phyloP scores from a whole-genome alignment of 1,139 yeast genomes.

The Taphrina pruni region DNA sequence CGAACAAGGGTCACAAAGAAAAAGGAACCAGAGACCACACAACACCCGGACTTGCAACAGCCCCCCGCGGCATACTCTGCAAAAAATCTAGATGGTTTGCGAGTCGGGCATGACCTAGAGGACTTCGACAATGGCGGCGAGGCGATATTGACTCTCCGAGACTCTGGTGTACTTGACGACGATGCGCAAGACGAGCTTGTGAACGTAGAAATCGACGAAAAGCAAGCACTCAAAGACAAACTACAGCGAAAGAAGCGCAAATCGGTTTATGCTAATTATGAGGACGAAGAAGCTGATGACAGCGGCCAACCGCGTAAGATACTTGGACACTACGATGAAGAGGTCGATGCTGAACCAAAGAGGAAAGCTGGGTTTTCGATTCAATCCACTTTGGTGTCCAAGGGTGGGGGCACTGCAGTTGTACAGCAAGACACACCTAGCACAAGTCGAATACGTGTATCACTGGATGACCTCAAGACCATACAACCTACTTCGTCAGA shows the following conservation, averaged over 20 bases:
- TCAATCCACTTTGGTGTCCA: conserved; percentile 44
- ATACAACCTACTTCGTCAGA: conserved; percentile 37
- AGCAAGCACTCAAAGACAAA: conserved; percentile 51
- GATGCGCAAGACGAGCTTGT: conserved; percentile 59
- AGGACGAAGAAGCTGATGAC: conserved; percentile 47
- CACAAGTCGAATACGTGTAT: conserved; percentile 19
- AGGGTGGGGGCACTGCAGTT: conserved; percentile 10
- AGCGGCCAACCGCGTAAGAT: conserved; percentile 47
- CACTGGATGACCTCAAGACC: background rate
- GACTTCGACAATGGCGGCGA: conserved; percentile 58
- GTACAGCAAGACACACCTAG: conserved; percentile 33
- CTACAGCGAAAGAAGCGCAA: conserved; percentile 49
- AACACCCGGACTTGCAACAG: conserved; percentile 9
- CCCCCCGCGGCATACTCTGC: conserved; percentile 45
- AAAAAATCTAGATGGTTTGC: conserved; percentile 54
- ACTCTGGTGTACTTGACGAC: conserved; percentile 60
- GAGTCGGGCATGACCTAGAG: conserved; percentile 57
- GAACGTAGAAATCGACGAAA: conserved; percentile 56
- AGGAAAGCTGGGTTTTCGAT: conserved; percentile 48
- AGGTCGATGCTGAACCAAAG: conserved; percentile 44
- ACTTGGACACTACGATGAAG: conserved; percentile 49
- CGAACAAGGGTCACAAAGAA: conserved; percentile 44
- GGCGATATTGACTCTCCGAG: conserved; percentile 70
- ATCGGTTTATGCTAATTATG: conserved; percentile 40
- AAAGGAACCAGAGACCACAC: conserved; percentile 22